Evolutionary conservation across 768 basidiomycete genomes (phyloP).

Genomic region (Suillus subluteus): DNA sequence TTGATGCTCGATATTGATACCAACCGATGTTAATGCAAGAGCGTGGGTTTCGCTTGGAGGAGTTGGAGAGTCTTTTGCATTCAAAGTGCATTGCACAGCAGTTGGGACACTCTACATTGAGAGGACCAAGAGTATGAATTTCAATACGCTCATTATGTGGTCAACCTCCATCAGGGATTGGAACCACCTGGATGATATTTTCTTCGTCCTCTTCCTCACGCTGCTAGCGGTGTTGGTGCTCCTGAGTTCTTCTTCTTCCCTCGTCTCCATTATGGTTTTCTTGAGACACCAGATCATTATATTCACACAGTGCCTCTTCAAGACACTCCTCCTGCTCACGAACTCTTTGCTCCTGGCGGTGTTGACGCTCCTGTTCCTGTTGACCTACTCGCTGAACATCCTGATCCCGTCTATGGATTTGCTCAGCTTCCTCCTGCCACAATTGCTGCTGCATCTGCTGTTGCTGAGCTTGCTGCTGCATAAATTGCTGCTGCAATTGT

Average conservation of each 20-base stretch:
- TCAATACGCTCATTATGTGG: constrained; percentile 18
- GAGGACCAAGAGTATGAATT: constrained; percentile 10
- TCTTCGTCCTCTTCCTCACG: neutral
- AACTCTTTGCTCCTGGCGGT: neutral
- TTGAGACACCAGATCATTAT: neutral
- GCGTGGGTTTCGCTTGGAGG: constrained; percentile 18
- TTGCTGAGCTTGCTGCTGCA: neutral
- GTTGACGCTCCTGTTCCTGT: neutral
- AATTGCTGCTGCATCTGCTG: neutral
- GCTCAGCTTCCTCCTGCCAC: neutral
- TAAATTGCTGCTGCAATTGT: too few relatives aligned
- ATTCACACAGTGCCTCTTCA: neutral
- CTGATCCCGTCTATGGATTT: too few relatives aligned
- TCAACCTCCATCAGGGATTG: neutral
- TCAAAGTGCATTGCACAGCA: constrained; percentile 26
- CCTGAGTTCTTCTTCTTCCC: neutral
- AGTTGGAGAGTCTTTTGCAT: constrained; percentile 14
- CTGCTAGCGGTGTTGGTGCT: neutral
- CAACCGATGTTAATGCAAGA: constrained; percentile 43
- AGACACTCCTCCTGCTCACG: neutral
- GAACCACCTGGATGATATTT: neutral
- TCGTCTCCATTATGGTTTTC: neutral
- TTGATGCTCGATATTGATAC: constrained; percentile 32
- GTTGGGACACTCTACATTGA: constrained; percentile 16
- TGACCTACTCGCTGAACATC: neutral